Evolutionary conservation across 257 asterid genomes (phyloP).

Genomic region (Jaltomata sinuosa): DNA sequence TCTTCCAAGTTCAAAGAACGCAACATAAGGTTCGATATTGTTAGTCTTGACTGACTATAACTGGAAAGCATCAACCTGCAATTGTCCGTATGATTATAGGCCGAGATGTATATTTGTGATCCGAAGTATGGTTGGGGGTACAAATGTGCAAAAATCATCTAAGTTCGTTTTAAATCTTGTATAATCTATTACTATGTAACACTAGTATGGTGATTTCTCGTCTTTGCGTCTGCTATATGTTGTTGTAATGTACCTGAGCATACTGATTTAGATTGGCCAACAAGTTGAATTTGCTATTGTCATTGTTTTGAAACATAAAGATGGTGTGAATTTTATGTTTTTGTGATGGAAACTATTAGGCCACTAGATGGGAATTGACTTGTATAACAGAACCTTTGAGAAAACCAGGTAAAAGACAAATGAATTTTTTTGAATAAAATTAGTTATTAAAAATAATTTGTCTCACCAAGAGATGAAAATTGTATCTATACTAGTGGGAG

Average conservation of each 20-base stretch:
- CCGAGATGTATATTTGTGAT: background rate
- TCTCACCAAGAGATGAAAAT: background rate
- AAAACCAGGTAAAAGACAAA: background rate
- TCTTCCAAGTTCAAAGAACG: background rate
- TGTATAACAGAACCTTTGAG: background rate
- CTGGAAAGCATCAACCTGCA: background rate
- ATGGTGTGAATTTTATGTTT: background rate
- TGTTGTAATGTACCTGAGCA: background rate
- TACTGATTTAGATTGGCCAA: background rate
- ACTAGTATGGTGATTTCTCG: background rate
- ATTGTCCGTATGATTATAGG: background rate
- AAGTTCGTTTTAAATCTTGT: background rate
- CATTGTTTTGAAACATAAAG: background rate
- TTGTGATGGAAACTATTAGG: background rate
- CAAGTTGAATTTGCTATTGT: background rate
- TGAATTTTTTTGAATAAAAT: background rate
- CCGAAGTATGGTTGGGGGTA: background rate
- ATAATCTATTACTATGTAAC: background rate
- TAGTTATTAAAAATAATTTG: background rate
- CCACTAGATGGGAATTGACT: background rate
- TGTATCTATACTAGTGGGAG: background rate
- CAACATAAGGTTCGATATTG: background rate
- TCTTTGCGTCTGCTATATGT: background rate
- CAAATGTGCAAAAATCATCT: background rate
- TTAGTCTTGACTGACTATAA: constrained; percentile 6